Base-by-base conservation (phyloP, 2,329 filamentous ascomycete genomes). In the Talaromyces sp. region DNA sequence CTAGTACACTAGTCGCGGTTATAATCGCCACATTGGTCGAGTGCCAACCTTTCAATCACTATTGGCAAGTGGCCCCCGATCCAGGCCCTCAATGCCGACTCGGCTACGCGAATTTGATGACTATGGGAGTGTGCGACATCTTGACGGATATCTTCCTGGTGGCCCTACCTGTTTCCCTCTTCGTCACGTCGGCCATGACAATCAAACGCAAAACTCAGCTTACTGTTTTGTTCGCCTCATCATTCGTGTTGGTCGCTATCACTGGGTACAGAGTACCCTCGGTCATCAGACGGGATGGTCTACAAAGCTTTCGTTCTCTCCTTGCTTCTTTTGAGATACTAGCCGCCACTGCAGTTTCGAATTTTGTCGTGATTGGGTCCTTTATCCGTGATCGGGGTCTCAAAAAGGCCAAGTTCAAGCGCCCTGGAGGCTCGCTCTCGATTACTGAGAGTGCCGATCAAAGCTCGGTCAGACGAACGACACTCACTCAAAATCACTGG, bases 271-370 rank as follows among this genome's bases (percentile, higher is more conserved):
- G 94, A 18, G 83, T 97, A n/a, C 88, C 90, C 0, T 83, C 88
- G 51, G 91, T 96, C 63, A 88, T 98, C 58, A 70, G 81, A 2
- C 80, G 83, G 54, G 78, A 87, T 63, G 92, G 92, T 2, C 82
- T 85, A 31, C 95, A 98, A 73, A 92, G 95, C 70, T 92, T 90
- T 67, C 90, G 95, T 52, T 96, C 94, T 0, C 85, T 98, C 1
- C 83, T 96, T 66, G 95, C 95, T 4, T 96, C 93, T 0, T 83
- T 96, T 18, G 95, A 99, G 72, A 89, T 98, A 7, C 82, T 98
- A 1, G 93, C 94, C 57, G 93, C 95, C 5, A 91, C 93, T 0
- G 87, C 87, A 0, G 89, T 96, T 0, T 91, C 94, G 12, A 99
- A 98, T 72, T 88, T 89, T 3, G 83, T 99, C 23, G 90, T 97